Evolutionary conservation across 208 protist species (phyloP), one percentile per base, ranked within the genome.

Genomic region (Tritrichomonas musculus): DNA sequence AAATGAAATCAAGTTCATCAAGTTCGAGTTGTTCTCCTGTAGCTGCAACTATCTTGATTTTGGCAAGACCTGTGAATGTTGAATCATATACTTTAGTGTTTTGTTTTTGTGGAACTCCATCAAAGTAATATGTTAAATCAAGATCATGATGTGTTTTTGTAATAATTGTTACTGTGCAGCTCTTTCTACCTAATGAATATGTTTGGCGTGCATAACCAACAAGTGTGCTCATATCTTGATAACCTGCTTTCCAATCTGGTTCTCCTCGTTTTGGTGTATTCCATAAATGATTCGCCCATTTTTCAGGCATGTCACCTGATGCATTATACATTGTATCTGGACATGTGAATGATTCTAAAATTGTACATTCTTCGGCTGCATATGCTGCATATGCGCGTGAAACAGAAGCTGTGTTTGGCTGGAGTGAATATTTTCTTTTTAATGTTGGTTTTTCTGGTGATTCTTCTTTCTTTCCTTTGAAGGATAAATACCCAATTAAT

Each of bases 1-100:
- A 96, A 22, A 95, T 33, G 69, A 96, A 96, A 65, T 96, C 75
- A n/a, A 96, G 0, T 4, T 47, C 75, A 41, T 96, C 94, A 36
- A 96, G 27, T 33, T 50, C 77, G 9, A 96, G 30, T 33, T 33
- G 13, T 33, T 60, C n/a, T 44, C 93, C 95, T 27, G 30, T 57
- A 20, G 55, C 75, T 44, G 30, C 69, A n/a, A 93, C 50, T 13
- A 95, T 9, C 20, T 33, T 72, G 92, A 95, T 41, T 13, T 55
- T 47, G 17, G 95, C 20, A 39, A 69, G 30, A 8, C 75, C 55
- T 47, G 41, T 92, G n/a, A 75, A 65, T n/a, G 53, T 36, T 17
- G 33, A n/a, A 33, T 77, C 53, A 3, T 88, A 93, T 20, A 8
- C 36, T 17, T 94, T 96, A 8, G 17, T 30, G 13, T 0, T 3